These are phyloP conservation scores for Collybia nuda DNA, from an alignment of 768 basidiomycete species.

Conservation along the genomic window DNA sequence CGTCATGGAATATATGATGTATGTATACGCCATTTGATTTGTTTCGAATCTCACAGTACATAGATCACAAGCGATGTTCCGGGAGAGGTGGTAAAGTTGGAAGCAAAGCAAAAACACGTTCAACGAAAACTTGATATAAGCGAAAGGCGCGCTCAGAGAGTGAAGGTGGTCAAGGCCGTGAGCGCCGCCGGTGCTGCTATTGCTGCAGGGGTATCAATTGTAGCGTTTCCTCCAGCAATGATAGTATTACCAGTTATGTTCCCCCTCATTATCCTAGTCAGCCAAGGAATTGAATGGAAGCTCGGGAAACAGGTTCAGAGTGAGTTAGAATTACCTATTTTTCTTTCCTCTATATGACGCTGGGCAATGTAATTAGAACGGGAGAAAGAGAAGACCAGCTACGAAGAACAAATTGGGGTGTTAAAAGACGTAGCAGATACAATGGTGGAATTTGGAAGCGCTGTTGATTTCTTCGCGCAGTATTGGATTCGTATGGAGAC, in stretches of 20 bases:
- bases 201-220: slow-evolving; percentile 8
- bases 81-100: slow-evolving; percentile 8
- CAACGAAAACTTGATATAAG: slow-evolving; percentile 1
- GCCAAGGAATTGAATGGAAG: slow-evolving; percentile 12
- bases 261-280: slow-evolving; percentile 12
- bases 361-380: slow-evolving; percentile 7
- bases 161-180: slow-evolving; percentile 11
- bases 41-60: neutral
- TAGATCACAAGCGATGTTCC: slow-evolving; percentile 8
- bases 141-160: slow-evolving; percentile 6
- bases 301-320: slow-evolving; percentile 9
- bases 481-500: slow-evolving; percentile 11
- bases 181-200: slow-evolving; percentile 14
- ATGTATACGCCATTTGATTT: neutral
- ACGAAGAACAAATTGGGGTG: slow-evolving; percentile 5
- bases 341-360: neutral
- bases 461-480: slow-evolving; percentile 8
- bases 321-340: slow-evolving; percentile 4
- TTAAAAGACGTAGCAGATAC: slow-evolving; percentile 2
- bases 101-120: slow-evolving; percentile 2
- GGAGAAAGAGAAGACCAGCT: slow-evolving; percentile 7
- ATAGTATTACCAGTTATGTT: slow-evolving; percentile 15
- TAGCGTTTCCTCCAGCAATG: slow-evolving; percentile 15
- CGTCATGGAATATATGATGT: neutral
- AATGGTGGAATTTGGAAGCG: slow-evolving; percentile 5